A percentile compares a stretch with the other conserved stretches of the same genome.
phyloP scores from a whole-genome alignment of 179 eudicot species.

The Nepenthes alata region DNA sequence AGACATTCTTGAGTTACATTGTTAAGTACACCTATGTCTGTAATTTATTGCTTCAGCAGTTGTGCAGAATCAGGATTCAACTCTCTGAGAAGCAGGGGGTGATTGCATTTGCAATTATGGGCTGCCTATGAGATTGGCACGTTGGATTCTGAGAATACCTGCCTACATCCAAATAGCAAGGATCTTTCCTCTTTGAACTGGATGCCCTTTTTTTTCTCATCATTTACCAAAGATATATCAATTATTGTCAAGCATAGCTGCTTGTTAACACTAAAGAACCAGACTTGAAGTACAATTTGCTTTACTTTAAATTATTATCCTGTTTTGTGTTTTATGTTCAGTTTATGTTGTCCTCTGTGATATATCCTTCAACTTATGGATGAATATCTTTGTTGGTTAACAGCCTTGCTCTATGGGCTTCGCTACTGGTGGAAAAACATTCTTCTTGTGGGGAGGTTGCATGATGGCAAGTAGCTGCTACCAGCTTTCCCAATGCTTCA shows the following conservation, averaged over 20 bases:
- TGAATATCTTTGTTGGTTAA: conserved; percentile 3
- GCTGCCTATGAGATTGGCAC: too few species aligned
- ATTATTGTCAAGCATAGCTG: background rate
- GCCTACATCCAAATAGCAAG: too few species aligned
- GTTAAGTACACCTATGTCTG: too few species aligned
- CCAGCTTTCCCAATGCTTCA: conserved; percentile 2
- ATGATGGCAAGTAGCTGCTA: conserved; percentile 68
- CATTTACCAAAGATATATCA: background rate
- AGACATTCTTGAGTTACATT: too few species aligned
- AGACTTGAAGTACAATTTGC: background rate
- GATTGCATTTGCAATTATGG: too few species aligned
- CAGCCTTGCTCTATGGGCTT: conserved; percentile 99
- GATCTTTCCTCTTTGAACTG: too few species aligned
- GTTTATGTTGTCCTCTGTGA: background rate
- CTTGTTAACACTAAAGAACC: background rate
- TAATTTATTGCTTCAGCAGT: too few species aligned
- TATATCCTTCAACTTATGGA: background rate
- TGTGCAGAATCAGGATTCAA: too few species aligned
- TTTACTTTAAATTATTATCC: background rate
- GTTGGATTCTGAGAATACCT: too few species aligned
- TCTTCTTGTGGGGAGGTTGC: conserved; percentile 99
- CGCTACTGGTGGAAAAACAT: conserved; percentile 92
- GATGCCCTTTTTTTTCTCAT: background rate
- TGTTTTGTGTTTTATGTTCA: background rate
- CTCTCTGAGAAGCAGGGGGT: too few species aligned